These are phyloP conservation scores for Diaporthe nobilis DNA, from an alignment of 2,329 filamentous ascomycete genomes.

Conservation along the genomic window DNA sequence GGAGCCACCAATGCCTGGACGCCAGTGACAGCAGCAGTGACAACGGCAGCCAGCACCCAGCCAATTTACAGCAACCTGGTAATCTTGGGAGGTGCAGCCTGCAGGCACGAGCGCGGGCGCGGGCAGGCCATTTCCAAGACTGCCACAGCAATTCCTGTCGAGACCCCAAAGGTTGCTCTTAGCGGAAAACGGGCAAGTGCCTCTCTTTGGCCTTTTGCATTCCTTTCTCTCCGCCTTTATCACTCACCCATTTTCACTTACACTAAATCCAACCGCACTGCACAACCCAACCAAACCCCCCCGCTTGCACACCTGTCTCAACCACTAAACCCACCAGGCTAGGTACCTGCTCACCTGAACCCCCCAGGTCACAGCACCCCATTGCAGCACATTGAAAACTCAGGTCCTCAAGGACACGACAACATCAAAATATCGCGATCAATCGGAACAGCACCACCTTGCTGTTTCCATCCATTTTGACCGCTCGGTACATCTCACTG, in stretches of 20 bases:
- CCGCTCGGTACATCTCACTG: conserved; percentile 50
- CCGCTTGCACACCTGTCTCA: conserved; percentile 11
- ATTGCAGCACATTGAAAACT: conserved; percentile 39
- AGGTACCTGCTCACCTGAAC: conserved; percentile 28
- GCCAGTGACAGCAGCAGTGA: background rate
- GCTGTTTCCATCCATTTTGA: conserved; percentile 54
- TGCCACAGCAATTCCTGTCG: background rate
- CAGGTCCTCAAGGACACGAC: conserved; percentile 38
- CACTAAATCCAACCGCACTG: conserved; percentile 9
- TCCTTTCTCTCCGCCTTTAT: conserved; percentile 31
- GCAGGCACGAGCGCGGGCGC: background rate
- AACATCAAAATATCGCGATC: conserved; percentile 43
- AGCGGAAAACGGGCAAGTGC: conserved; percentile 30
- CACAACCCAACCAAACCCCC: conserved; percentile 1
- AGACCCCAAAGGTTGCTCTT: conserved; percentile 8
- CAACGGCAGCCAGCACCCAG: background rate
- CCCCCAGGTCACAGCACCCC: conserved; percentile 29
- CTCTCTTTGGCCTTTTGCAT: conserved; percentile 30
- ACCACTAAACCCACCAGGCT: conserved; percentile 24
- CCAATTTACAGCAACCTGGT: background rate
- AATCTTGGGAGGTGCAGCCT: background rate
- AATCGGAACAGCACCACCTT: conserved; percentile 53
- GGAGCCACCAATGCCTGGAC: background rate
- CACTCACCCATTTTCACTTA: conserved; percentile 24
- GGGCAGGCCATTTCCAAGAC: conserved; percentile 26